These are phyloP conservation scores for Suillus ampliporus DNA, from an alignment of 768 basidiomycete genomes.

Conservation along the genomic window DNA sequence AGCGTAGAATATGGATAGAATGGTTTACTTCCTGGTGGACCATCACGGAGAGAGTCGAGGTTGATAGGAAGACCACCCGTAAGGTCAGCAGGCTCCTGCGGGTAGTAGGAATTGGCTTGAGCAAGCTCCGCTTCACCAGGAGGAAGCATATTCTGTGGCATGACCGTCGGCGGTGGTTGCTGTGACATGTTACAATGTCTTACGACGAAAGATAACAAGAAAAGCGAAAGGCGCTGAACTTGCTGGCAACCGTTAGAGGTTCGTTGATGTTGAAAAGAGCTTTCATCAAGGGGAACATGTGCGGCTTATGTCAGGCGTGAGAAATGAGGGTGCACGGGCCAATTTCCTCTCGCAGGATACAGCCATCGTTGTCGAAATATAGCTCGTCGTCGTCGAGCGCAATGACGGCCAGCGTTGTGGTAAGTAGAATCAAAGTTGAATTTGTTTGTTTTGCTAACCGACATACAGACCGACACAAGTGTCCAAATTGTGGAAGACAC, in stretches of 20 bases:
- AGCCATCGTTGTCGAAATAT: constrained; percentile 24
- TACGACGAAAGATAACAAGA: constrained; percentile 17
- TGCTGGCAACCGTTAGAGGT: constrained; percentile 23
- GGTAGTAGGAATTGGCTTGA: constrained; percentile 66
- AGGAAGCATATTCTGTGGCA: constrained; percentile 66
- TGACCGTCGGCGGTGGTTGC: constrained; percentile 52
- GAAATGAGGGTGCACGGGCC: constrained; percentile 64
- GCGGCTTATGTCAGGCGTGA: constrained; percentile 61
- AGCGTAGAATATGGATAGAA: constrained; percentile 92
- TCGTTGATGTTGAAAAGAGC: constrained; percentile 38
- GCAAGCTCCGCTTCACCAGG: constrained; percentile 59
- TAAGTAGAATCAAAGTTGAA: constrained; percentile 36
- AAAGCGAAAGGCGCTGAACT: constrained; percentile 10
- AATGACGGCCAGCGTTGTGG: constrained; percentile 36
- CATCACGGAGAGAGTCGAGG: constrained; percentile 84
- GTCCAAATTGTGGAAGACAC: constrained; percentile 78
- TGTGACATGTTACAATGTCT: constrained; percentile 48
- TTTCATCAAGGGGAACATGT: constrained; percentile 44
- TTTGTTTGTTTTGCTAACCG: constrained; percentile 58
- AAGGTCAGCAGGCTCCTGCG: constrained; percentile 77
- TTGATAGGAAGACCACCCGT: constrained; percentile 87
- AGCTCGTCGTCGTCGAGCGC: constrained; percentile 33
- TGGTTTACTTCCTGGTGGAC: constrained; percentile 87
- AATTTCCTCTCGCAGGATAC: constrained; percentile 32
- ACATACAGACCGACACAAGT: constrained; percentile 64